Base-by-base conservation (phyloP, 1,284 basidiomycete genomes). In the Sporisorium graminicola region DNA sequence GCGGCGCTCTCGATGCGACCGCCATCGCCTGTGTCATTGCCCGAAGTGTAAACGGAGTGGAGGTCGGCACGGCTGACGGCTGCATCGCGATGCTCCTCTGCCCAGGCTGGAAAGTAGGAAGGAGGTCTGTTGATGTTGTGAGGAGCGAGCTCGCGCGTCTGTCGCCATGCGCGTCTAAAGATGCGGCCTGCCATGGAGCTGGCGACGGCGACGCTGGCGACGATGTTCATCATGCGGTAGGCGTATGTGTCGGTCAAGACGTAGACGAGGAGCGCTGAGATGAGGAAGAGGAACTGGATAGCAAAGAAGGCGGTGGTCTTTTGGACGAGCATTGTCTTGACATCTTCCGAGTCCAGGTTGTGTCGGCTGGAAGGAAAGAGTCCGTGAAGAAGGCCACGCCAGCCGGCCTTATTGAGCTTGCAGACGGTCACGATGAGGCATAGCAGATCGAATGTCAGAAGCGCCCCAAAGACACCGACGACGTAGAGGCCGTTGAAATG, bases 281-380 rank as follows among this genome's bases (percentile, higher is more conserved):
- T 62, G 65, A 82, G 73, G 31, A 82, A 65, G 53, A 63, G 63
- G 55, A 81, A 79, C 37, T 80, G 78, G 14, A 79, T 70, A 29
- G 65, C 44, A 44, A 78, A 81, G 65, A 81, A 82, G 8, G 68
- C 67, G 24, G 71, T 77, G 37, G 80, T 80, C 50, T 75, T 71
- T 53, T 82, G 79, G 5, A 82, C 72, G 29, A 82, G 74, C 78
- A 82, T 82, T 50, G 64, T 62, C 60, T 65, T 76, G 51, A 82
- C 74, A 40, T 82, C 80, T 35, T 81, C 80, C 3, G 74, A 53
- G 43, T 77, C 76, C 31, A 74, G 46, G 33, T 77, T 74, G 49
- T 61, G 49, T 16, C 58, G 52, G 31, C 52, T 56, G 7, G 58
- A 54, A 2, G 80, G 79, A 14, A 79, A 61, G 24, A 82, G 40